Percentiles rank a stretch among this genome's conserved stretches.
Evolutionary conservation across 257 asterid species (phyloP).

Genomic region (Petrea volubilis): DNA sequence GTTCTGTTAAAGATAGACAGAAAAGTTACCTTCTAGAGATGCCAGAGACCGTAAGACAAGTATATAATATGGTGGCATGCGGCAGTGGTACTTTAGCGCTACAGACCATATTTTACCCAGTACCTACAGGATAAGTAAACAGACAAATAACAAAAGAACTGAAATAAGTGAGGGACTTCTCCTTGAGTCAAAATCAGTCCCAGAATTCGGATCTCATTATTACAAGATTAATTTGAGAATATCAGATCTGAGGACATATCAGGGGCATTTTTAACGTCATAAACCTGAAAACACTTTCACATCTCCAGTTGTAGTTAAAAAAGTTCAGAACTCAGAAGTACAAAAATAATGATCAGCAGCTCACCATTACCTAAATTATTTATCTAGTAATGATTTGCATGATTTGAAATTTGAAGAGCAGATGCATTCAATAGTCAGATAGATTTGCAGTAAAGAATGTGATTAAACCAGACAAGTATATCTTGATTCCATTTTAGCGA

Average conservation of each 20-base stretch:
- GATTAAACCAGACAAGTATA: no score
- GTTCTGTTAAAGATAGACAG: slow-evolving; percentile 16
- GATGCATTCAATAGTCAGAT: background rate
- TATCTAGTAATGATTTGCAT: background rate
- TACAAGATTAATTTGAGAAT: slow-evolving; percentile 6
- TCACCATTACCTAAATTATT: background rate
- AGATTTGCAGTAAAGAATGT: background rate
- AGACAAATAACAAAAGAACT: slow-evolving; percentile 22
- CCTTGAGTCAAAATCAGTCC: background rate
- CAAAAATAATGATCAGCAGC: background rate
- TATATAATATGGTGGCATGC: slow-evolving; percentile 91
- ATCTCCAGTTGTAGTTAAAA: background rate
- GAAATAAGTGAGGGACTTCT: slow-evolving; percentile 11
- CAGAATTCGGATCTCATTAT: slow-evolving; percentile 13
- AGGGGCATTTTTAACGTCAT: no score
- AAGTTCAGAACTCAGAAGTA: background rate
- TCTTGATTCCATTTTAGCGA: background rate
- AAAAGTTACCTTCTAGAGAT: slow-evolving; percentile 79
- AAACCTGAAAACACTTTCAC: background rate
- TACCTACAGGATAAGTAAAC: slow-evolving; percentile 53
- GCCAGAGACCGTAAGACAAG: slow-evolving; percentile 95
- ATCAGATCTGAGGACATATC: background rate
- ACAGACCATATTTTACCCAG: slow-evolving; percentile 90
- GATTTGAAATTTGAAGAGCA: slow-evolving; percentile 3
- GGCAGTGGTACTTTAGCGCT: slow-evolving; percentile 92